Base-by-base conservation (phyloP, 2,329 filamentous ascomycete species). In the Epichloe sp. region DNA sequence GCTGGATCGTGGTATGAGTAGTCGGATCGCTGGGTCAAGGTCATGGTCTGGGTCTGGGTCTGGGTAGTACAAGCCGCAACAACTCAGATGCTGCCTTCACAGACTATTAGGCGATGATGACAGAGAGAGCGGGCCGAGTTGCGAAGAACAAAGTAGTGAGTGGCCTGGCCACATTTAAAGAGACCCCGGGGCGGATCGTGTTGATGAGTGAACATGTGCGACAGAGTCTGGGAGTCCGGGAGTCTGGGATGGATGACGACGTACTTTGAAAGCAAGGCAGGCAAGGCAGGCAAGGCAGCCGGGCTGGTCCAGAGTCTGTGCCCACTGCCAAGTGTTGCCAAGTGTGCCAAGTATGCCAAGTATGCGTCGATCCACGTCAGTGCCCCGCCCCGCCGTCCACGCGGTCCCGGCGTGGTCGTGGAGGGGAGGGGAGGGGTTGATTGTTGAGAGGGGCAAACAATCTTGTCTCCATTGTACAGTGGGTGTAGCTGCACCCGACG, bases 321-420 rank as follows among this genome's bases (percentile, higher is more conserved):
- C 26, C 26, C 26, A 26, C 26, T 26, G 26, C 26, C 26, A 26
- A 23, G 23, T 23, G 1, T 0, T 23, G 26, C 26, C 26, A 26
- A 23, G 21, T 23, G 21, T 23, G n/a, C n/a, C n/a, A n/a, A n/a
- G n/a, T n/a, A n/a, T 19, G 21, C 21, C 23, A 23, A 26, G 26
- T 10, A 7, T 26, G 26, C 8, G 26, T 31, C 8, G 26, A 31
- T 31, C 26, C 26, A 31, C n/a, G 17, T 2, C 17, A 21, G 19
- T 36, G 38, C 47, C 47, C 37, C 37, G 38, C 47, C 47, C 37
- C 37, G 38, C 41, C 34, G 11, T 49, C 48, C 48, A 49, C 41
- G 48, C 48, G 48, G 48, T 31, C 40, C 40, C 48, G 41, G 38
- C 47, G 14, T 44, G 38, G 26, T 31, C 26, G 8, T 31, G 8